Percentiles rank a stretch among this genome's conserved stretches.
Conservation (phyloP, 805 yeast genomes). For the Grigorovia yakushimaensis region DNA sequence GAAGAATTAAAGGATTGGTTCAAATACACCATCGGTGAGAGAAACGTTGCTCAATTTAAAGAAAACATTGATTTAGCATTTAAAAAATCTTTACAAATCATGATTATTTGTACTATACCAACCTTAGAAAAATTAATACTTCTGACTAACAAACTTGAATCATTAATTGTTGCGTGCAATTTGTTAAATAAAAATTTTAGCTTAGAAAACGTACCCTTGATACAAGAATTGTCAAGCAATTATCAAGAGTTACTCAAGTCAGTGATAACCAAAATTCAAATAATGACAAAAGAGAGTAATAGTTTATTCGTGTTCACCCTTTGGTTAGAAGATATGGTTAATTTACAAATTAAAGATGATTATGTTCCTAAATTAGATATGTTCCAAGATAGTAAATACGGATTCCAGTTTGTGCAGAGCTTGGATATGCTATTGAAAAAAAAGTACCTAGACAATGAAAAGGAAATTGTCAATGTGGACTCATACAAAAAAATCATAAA, state of each 20-base stretch:
- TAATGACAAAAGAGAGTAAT: conserved; percentile 9
- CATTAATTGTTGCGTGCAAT: conserved; percentile 2
- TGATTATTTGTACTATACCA: conserved; percentile 43
- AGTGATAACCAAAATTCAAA: conserved; percentile 2
- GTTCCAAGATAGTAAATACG: conserved; percentile 5
- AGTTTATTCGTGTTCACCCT: conserved; percentile 10
- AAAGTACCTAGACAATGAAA: neutral
- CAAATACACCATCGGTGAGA: conserved; percentile 55
- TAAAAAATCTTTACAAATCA: conserved; percentile 38
- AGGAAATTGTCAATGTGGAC: neutral
- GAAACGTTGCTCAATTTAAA: conserved; percentile 50
- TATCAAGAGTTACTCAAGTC: conserved; percentile 3
- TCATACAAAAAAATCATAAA: neutral
- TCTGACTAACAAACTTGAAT: conserved; percentile 14
- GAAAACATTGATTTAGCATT: conserved; percentile 41
- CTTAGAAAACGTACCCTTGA: neutral
- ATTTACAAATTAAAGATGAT: conserved; percentile 15
- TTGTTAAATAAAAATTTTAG: neutral
- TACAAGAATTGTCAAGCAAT: conserved; percentile 2
- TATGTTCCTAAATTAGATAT: conserved; percentile 7
- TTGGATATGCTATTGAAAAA: conserved; percentile 2
- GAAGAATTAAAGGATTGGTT: conserved; percentile 47
- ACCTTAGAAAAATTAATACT: conserved; percentile 47
- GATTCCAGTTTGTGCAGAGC: conserved; percentile 5
- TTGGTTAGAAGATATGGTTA: conserved; percentile 17